Base-by-base conservation (phyloP, 495 filamentous ascomycete genomes). In the Sporormia fimetaria region DNA sequence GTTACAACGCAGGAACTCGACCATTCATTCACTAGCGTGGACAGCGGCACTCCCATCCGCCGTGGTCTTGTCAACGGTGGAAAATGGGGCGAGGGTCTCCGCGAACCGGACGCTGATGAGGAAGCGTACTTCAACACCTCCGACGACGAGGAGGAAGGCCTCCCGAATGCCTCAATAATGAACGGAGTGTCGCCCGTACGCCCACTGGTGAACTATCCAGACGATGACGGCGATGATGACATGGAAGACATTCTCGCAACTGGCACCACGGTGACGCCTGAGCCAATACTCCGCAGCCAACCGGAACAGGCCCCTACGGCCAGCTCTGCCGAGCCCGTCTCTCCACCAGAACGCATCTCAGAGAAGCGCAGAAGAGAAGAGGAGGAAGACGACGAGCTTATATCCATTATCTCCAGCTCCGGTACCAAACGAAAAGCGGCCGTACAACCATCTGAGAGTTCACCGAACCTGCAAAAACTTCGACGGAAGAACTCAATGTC, bases 121-220 rank as follows among this genome's bases (percentile, higher is more conserved):
- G 88, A 95, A 51, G 85, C 85, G 21, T 98, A 98, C 59, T 96
- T 93, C 70, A 88, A 92, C 58, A 79, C 76, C 7, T 81, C 78
- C 3, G 86, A 93, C 40, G 83, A 93, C 44, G 87, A 92, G 12
- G 80, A 82, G 45, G 56, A 63, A 21, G 51, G 63, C 21, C 41
- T 60, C 30, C 50, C 58, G 20, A 34, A 20, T 22, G 18, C 42
- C 4, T 46, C 40, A 21, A 47, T 46, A 6, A 37, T 46, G 11
- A 66, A 63, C 40, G 65, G 64, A 15, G 63, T 68, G 9, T 71
- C 78, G n/a, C 68, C 70, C 16, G 55, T 75, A 12, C 86, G 83
- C 52, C 81, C 83, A 0, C 63, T 96, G 25, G 90, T 98, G 25
- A 83, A 93, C 55, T 98, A 98, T 54, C 75, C 75, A 0, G 87